Base-by-base conservation (phyloP, 1,284 basidiomycete species). In the Ustilago xerochloae region DNA sequence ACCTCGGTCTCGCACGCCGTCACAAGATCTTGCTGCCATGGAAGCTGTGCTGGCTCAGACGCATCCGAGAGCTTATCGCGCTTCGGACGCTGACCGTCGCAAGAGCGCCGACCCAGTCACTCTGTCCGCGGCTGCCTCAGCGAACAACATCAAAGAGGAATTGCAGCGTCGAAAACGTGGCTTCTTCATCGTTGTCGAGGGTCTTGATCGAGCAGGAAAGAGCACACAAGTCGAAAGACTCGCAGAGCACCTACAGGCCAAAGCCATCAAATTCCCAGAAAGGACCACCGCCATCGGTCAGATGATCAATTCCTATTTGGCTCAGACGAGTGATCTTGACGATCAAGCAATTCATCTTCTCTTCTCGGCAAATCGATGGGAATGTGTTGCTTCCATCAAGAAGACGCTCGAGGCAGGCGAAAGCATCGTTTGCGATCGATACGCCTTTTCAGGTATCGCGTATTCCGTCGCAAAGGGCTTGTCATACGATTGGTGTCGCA, bases 361-460 rank as follows among this genome's bases (percentile, higher is more conserved):
- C 58, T 99, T 99, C 87, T 91, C 93, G 49, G 96, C 95, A 1
- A 99, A 99, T 84, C 89, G 96, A 22, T 99, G 97, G 96, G 96
- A 99, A 84, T 67, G 67, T 56, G 59, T 75, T 39, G 48, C 71
- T 22, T 63, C 69, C 32, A 48, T 71, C 26, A 29, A 72, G 56
- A 81, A 85, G 6, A 86, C 89, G 22, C 87, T 98, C 12, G 85
- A 85, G 0, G 81, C 86, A 0, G 94, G 94, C 0, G 91, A 89
- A 7, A 89, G 89, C 0, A 87, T 99, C 78, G 86, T 99, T 30
- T 93, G 93, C 78, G 96, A 99, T 84, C 89, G 97, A 35, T 99
- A 99, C 84, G 93, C 94, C 0, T 99, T 97, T 85, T 97, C 94
- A 1, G 97, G 96, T 0, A 92, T 96, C 71, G 95, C 94, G 1